phyloP scores from a whole-genome alignment of 768 basidiomycete species.

The Leccinum subtestaceum region DNA sequence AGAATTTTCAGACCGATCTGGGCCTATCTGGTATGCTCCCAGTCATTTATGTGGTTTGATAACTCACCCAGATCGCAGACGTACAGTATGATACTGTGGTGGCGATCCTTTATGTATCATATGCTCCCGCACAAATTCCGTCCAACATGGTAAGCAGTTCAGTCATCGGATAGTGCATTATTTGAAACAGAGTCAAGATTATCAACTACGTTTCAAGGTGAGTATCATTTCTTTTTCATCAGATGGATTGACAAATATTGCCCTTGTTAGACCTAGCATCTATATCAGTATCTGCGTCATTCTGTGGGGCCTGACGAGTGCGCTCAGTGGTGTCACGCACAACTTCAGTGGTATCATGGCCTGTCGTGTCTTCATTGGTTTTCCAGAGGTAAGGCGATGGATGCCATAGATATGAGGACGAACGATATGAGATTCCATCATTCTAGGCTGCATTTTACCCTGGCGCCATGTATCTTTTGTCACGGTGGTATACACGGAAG shows the following conservation, averaged over 20 bases:
- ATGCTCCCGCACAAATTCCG: neutral
- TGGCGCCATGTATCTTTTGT: neutral
- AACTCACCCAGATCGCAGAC: neutral
- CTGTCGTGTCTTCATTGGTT: neutral
- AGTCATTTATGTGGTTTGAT: neutral
- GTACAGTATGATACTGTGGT: neutral
- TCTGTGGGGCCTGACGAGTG: neutral
- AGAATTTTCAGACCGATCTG: neutral
- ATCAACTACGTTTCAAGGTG: neutral
- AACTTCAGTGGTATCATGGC: neutral
- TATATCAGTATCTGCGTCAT: neutral
- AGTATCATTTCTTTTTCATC: neutral
- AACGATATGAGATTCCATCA: neutral
- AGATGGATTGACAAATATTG: neutral
- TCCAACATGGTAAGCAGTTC: neutral
- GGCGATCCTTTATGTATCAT: neutral
- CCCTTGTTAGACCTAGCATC: neutral
- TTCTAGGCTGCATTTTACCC: neutral
- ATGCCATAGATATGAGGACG: neutral
- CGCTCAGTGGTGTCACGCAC: neutral
- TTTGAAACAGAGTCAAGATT: neutral
- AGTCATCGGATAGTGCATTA: neutral
- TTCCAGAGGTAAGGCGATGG: neutral
- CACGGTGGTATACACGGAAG: neutral
- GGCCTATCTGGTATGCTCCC: neutral